phyloP scores from a whole-genome alignment of 176 grass and related monocot species.

The Aegilops tauschii region DNA sequence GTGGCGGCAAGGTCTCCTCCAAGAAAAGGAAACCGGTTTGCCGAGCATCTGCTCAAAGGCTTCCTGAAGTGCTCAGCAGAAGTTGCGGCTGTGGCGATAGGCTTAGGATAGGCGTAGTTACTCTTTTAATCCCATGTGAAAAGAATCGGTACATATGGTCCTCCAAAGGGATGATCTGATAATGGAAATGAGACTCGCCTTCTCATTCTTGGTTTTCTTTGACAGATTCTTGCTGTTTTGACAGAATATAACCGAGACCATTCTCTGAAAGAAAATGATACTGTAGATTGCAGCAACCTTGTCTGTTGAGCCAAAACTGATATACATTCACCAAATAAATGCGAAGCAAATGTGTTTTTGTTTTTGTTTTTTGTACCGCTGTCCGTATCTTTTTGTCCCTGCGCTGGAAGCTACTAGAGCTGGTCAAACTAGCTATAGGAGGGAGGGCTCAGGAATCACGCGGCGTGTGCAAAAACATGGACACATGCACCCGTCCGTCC shows the following conservation, averaged over 20 bases:
- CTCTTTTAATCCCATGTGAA: neutral
- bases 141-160: neutral
- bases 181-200: neutral
- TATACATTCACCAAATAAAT: neutral
- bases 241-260: neutral
- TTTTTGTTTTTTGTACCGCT: too few relatives aligned
- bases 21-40: slow-evolving; percentile 56
- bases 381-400: neutral
- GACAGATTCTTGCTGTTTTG: neutral
- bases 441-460: slow-evolving; percentile 12
- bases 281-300: neutral
- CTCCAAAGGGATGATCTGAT: slow-evolving; percentile 13
- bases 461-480: neutral
- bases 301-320: neutral
- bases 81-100: slow-evolving; percentile 11
- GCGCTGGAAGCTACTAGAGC: neutral
- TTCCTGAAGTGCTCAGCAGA: slow-evolving; percentile 20
- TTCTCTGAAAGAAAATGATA: neutral
- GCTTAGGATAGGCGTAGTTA: neutral
- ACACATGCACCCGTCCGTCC: slow-evolving; percentile 19
- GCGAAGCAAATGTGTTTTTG: neutral
- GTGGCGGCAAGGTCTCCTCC: slow-evolving; percentile 61
- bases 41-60: slow-evolving; percentile 49
- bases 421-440: slow-evolving; percentile 12
- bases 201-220: neutral